Conservation (phyloP, 1,284 basidiomycete genomes). For the Puccinia hordei region DNA sequence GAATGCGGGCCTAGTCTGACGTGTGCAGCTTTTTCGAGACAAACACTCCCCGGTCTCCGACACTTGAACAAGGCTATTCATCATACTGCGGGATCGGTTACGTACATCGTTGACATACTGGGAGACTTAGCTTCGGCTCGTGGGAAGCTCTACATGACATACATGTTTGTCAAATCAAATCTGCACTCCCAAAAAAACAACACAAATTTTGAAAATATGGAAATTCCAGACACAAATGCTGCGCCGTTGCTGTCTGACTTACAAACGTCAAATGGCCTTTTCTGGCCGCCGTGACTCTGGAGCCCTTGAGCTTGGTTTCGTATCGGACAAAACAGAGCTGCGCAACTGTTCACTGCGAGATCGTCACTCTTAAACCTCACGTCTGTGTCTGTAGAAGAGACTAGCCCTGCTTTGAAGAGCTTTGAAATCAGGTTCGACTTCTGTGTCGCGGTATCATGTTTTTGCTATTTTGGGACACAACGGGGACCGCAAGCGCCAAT, state of each 20-base stretch:
- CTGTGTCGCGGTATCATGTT: not conserved
- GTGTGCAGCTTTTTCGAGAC: too few relatives aligned
- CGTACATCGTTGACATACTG: not conserved
- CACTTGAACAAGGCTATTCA: too few relatives aligned
- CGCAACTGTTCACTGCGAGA: not conserved
- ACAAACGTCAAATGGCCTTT: not conserved
- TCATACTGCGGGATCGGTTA: not conserved
- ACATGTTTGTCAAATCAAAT: not conserved
- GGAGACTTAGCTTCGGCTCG: not conserved
- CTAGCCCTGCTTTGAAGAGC: not conserved
- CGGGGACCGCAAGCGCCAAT: not conserved
- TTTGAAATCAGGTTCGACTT: not conserved
- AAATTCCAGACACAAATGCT: too few relatives aligned
- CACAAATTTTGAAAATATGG: too few relatives aligned
- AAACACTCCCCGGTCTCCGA: too few relatives aligned
- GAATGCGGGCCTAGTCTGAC: too few relatives aligned
- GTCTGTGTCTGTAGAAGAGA: not conserved
- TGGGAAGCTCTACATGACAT: conserved; percentile 5
- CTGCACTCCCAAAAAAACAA: too few relatives aligned
- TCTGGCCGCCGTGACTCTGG: not conserved
- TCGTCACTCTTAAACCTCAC: not conserved
- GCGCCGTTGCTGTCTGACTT: not conserved
- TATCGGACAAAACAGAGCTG: not conserved
- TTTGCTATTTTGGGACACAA: not conserved
- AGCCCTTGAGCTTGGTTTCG: not conserved